Conservation (phyloP, 148 eudicot genomes). For the Rhododendron vialii region DNA sequence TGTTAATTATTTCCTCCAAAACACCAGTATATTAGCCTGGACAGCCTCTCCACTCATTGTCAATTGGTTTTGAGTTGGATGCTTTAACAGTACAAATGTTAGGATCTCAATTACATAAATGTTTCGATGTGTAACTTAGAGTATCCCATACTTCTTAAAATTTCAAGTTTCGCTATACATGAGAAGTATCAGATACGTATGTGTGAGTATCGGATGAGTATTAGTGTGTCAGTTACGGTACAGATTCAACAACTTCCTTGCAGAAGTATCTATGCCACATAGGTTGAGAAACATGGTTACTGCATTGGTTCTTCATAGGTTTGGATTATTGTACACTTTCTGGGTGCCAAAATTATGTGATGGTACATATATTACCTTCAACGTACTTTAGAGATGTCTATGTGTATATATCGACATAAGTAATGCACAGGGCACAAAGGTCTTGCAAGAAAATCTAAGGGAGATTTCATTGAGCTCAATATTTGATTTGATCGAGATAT, state of each 20-base stretch:
- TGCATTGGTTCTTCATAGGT: neutral
- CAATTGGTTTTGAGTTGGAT: too few relatives aligned
- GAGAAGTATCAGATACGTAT: neutral
- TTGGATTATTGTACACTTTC: neutral
- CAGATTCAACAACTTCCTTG: neutral
- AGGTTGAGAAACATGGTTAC: neutral
- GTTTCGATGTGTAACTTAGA: neutral
- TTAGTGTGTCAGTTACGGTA: too few relatives aligned
- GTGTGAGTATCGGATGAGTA: neutral
- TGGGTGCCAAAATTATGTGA: neutral
- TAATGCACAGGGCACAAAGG: neutral
- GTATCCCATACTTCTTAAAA: neutral
- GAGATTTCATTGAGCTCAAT: neutral
- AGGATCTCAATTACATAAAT: neutral
- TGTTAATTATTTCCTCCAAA: too few relatives aligned
- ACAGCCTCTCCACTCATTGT: too few relatives aligned
- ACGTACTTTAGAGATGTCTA: neutral
- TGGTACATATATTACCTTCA: neutral
- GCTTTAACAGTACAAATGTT: neutral
- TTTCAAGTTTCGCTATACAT: neutral
- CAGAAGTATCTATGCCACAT: neutral
- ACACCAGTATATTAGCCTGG: too few relatives aligned
- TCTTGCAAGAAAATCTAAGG: neutral
- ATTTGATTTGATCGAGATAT: neutral
- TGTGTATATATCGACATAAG: neutral